Conservation (phyloP, 805 yeast genomes). For the Kodamaea kaohsiungensis region DNA sequence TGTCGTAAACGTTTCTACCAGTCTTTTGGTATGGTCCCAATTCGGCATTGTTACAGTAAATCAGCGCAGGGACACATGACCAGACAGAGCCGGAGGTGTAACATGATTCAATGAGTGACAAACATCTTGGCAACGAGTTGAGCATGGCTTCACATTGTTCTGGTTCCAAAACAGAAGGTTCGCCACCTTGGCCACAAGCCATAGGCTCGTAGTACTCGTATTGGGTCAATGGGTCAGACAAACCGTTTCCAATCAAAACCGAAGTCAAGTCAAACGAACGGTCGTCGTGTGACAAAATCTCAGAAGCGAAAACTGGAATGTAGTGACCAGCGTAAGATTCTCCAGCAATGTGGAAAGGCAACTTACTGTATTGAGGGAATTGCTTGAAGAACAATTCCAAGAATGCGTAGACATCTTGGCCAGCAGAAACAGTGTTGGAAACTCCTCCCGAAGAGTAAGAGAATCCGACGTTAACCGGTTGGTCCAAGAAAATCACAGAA, state of each 20-base stretch:
- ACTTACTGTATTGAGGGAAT: constrained; percentile 68
- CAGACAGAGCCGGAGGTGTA: constrained; percentile 72
- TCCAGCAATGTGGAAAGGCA: constrained; percentile 84
- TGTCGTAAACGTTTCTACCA: constrained; percentile 90
- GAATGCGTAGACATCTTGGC: constrained; percentile 83
- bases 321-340: constrained; percentile 95
- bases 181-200: constrained; percentile 93
- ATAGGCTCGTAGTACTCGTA: constrained; percentile 81
- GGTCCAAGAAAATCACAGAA: constrained; percentile 86
- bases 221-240: constrained; percentile 82
- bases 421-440: constrained; percentile 76
- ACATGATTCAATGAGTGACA: constrained; percentile 72
- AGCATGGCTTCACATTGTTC: constrained; percentile 69
- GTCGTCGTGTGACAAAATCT: constrained; percentile 69
- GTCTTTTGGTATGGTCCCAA: constrained; percentile 59
- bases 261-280: constrained; percentile 61
- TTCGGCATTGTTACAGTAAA: constrained; percentile 85
- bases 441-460: constrained; percentile 72
- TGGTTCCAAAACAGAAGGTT: constrained; percentile 69
- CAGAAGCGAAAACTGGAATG: constrained; percentile 85
- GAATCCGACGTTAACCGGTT: constrained; percentile 91
- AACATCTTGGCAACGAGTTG: constrained; percentile 69
- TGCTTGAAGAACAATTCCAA: constrained; percentile 79
- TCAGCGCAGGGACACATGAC: constrained; percentile 87
- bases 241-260: constrained; percentile 88